Evolutionary conservation across 2,329 filamentous ascomycete species (phyloP).

Genomic region (Colletotrichum incanum): DNA sequence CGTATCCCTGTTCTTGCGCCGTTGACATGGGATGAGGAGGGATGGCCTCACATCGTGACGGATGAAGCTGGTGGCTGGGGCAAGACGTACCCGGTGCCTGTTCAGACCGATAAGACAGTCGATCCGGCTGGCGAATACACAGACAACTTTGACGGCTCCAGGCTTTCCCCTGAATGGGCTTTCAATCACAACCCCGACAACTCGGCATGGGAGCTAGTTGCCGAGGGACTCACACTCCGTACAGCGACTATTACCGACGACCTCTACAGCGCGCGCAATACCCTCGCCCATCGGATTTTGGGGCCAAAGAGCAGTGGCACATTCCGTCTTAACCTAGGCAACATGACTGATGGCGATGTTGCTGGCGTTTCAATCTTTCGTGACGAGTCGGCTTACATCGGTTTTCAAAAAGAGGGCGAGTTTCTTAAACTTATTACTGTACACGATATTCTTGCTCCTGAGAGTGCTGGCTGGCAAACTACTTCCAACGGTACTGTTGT

Average conservation of each 20-base stretch:
- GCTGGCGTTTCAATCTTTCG: conserved; percentile 67
- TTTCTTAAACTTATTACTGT: conserved; percentile 50
- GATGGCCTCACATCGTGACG: conserved; percentile 62
- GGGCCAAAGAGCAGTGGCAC: conserved; percentile 64
- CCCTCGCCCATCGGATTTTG: conserved; percentile 61
- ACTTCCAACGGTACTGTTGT: conserved; percentile 49
- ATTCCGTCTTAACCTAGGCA: conserved; percentile 62
- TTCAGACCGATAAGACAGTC: conserved; percentile 37
- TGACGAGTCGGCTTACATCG: conserved; percentile 68
- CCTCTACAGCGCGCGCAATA: conserved; percentile 62
- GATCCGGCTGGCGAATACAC: conserved; percentile 33
- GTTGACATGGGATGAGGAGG: conserved; percentile 61
- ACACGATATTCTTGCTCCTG: conserved; percentile 49
- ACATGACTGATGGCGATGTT: conserved; percentile 66
- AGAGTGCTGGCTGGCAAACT: conserved; percentile 51
- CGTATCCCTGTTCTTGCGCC: conserved; percentile 71
- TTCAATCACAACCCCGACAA: conserved; percentile 75
- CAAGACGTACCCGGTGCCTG: conserved; percentile 53
- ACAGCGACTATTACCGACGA: conserved; percentile 67
- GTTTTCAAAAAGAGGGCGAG: conserved; percentile 53
- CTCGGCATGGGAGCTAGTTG: conserved; percentile 59
- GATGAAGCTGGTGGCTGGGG: conserved; percentile 62
- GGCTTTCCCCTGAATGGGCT: conserved; percentile 65
- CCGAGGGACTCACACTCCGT: conserved; percentile 56
- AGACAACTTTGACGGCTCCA: conserved; percentile 49